These are phyloP conservation scores for Pinus tabuliformis DNA, from an alignment of 75 land plant species.

Conservation along the genomic window DNA sequence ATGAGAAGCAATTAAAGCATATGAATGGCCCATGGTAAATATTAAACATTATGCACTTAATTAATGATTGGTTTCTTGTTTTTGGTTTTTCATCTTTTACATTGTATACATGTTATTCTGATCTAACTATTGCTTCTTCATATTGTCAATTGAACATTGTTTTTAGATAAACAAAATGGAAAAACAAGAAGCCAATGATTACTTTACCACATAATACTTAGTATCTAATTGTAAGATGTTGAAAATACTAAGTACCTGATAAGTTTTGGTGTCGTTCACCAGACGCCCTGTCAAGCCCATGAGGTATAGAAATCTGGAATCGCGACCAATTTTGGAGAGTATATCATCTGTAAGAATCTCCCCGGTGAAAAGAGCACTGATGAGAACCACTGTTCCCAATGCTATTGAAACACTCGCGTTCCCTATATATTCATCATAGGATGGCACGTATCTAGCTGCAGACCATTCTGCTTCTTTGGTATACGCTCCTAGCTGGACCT, in stretches of 20 bases:
- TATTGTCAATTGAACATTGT: no score
- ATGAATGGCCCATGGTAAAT: no score
- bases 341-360: slow-evolving; percentile 10
- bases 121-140: no score
- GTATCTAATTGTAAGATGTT: no score
- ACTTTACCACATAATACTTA: no score
- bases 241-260: not conserved
- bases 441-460: slow-evolving; percentile 21
- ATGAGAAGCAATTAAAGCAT: no score
- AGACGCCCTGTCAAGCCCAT: not conserved
- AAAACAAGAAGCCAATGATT: no score
- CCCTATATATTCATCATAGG: slow-evolving; percentile 42
- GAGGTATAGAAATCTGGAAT: slow-evolving; percentile 10
- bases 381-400: slow-evolving; percentile 18
- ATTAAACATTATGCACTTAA: no score
- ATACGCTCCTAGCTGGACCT: slow-evolving; percentile 23
- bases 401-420: slow-evolving; percentile 31
- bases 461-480: slow-evolving; percentile 56
- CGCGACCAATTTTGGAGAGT: slow-evolving; percentile 11
- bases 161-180: no score
- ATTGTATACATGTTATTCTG: no score
- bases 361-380: slow-evolving; percentile 21
- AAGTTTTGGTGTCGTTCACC: not conserved
- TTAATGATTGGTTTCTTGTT: no score
- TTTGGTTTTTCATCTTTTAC: no score